Evolutionary conservation across 495 filamentous ascomycete genomes (phyloP), one percentile per base, ranked within the genome.

Genomic region (Tuber melanosporum): DNA sequence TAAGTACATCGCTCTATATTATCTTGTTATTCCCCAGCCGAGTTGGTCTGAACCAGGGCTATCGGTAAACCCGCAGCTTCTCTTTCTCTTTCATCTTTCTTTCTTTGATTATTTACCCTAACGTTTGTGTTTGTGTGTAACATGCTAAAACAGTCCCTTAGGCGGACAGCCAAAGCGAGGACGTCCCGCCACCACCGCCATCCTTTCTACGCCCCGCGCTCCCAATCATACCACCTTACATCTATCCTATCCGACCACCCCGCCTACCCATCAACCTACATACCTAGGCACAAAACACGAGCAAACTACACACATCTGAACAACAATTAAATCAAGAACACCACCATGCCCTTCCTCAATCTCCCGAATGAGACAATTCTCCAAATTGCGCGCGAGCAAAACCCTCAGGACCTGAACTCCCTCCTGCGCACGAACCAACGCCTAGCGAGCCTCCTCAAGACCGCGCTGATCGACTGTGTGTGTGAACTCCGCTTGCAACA

Each of bases 321-420:
- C 0, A 32, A 32, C 5, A 32, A 32, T 6, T 5, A 15, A 32
- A 15, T 3, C n/a, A 32, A 15, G 14, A 2, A 14, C 3, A 62
- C 26, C 14, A 62, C 49, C 22, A 62, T 62, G 52, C 26, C 52
- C 3, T 6, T 78, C 22, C 49, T 78, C 22, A 41, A 26, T 8
- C 73, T 78, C 22, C 74, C 76, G 20, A 76, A 78, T 15, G 70
- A 78, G 49, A 49, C 75, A 14, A 42, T 78, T 14, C 70, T 78
- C 47, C 49, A 78, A 70, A 41, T 72, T 22, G 41, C 47, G 14
- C 39, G 45, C 6, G 49, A 70, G 20, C 70, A 75, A 22, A 32
- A 19, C 0, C 45, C 73, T 1, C 20, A 47, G 42, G 73, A 78
- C 70, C 32, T 78, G 43, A 45, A 62, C 32, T 26, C 76, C 32